A percentile compares a stretch with the other conserved stretches of the same genome.
Conservation (phyloP, 1,284 basidiomycete genomes). For the Veloporphyrellus conicus region DNA sequence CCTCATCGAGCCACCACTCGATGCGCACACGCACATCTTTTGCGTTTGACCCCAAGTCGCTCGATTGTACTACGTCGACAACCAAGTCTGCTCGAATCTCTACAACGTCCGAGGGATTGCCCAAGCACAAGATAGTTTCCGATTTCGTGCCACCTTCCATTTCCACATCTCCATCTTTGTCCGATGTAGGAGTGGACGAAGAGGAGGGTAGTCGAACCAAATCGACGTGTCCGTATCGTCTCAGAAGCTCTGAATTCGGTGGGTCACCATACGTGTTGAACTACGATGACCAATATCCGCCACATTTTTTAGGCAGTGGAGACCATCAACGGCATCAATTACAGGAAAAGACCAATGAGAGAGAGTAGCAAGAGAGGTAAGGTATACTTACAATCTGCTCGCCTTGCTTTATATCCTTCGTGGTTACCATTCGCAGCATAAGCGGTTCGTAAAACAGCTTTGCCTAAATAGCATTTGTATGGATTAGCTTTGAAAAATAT, state of each 20-base stretch:
- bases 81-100: slow-evolving; percentile 82
- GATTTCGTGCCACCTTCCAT: slow-evolving; percentile 7
- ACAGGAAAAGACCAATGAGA: background rate
- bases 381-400: slow-evolving; percentile 77
- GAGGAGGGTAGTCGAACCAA: slow-evolving; percentile 48
- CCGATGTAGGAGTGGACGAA: slow-evolving; percentile 25
- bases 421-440: slow-evolving; percentile 77
- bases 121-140: slow-evolving; percentile 9
- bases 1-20: slow-evolving; percentile 88
- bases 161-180: slow-evolving; percentile 32
- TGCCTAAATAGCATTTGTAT: slow-evolving; percentile 46
- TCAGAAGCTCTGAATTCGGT: slow-evolving; percentile 90
- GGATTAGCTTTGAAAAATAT: background rate
- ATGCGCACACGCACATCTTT: slow-evolving; percentile 51
- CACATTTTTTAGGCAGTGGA: background rate
- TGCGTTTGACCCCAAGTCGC: slow-evolving; percentile 12
- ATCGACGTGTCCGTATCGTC: slow-evolving; percentile 94
- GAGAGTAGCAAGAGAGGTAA: background rate
- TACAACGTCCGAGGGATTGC: slow-evolving; percentile 85
- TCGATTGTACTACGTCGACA: slow-evolving; percentile 45
- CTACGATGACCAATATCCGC: slow-evolving; percentile 38
- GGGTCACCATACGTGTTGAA: slow-evolving; percentile 96
- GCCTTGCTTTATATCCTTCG: slow-evolving; percentile 68
- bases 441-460: slow-evolving; percentile 79
- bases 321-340: background rate